Conservation (phyloP, 31 red algal species). For the Endocladia muricata region DNA sequence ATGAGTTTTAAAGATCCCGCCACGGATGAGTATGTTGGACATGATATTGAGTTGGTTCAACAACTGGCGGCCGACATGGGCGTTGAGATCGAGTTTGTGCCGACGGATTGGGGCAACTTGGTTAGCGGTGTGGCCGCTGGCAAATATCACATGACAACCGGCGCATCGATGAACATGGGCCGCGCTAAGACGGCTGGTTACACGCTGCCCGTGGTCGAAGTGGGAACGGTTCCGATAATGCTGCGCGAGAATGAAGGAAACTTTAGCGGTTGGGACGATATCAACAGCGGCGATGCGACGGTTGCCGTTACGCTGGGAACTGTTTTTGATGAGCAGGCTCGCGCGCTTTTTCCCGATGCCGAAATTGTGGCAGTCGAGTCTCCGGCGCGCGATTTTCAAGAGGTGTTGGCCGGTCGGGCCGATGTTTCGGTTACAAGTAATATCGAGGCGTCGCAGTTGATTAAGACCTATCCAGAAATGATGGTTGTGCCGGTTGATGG, state of each 20-base stretch:
- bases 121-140: background rate
- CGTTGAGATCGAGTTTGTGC: constrained; percentile 4
- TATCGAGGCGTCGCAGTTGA: background rate
- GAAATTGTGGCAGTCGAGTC: background rate
- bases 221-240: background rate
- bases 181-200: background rate
- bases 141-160: background rate
- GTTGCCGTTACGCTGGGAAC: background rate
- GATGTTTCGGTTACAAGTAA: background rate
- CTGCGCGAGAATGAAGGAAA: background rate
- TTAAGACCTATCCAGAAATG: background rate
- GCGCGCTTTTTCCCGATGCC: background rate
- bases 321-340: background rate
- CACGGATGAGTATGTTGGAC: background rate
- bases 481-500: background rate
- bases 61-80: background rate
- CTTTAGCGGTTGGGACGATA: background rate
- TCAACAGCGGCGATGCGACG: background rate
- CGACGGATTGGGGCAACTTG: background rate
- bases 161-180: background rate
- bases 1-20: background rate
- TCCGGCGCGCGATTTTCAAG: background rate
- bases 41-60: background rate
- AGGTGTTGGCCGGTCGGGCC: background rate
- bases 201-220: background rate